phyloP scores from a whole-genome alignment of 2,329 filamentous ascomycete species.

The Ascochyta viciae-villosae region DNA sequence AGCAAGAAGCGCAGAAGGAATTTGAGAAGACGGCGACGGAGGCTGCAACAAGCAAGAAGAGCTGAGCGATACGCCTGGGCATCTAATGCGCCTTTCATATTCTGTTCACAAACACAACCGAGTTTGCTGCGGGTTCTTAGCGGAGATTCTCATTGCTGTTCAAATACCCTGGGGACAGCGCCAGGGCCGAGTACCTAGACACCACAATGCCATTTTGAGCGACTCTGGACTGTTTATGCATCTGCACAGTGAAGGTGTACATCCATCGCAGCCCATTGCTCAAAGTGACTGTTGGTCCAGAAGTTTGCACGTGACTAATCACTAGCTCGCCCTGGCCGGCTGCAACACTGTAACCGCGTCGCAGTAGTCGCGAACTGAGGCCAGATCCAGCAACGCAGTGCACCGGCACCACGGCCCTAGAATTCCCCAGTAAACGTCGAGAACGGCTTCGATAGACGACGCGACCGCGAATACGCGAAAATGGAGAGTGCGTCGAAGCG shows the following conservation, averaged over 20 bases:
- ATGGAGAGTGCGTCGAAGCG: conserved; percentile 62
- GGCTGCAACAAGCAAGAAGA: conserved; percentile 31
- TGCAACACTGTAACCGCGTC: conserved; percentile 14
- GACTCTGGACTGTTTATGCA: background rate
- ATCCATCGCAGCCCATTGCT: background rate
- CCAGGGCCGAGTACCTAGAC: conserved; percentile 27
- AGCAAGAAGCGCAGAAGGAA: conserved; percentile 77
- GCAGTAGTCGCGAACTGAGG: conserved; percentile 10
- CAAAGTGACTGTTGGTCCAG: background rate
- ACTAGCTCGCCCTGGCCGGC: background rate
- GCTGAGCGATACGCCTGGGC: conserved; percentile 4
- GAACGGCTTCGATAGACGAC: conserved; percentile 32
- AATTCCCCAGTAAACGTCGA: conserved; percentile 17
- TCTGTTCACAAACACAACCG: conserved; percentile 19
- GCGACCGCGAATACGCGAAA: conserved; percentile 38
- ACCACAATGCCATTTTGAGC: conserved; percentile 17
- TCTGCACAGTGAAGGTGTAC: background rate
- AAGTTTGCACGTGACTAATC: conserved; percentile 10
- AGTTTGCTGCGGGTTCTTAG: conserved; percentile 33
- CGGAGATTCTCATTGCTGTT: conserved; percentile 27
- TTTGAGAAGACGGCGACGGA: conserved; percentile 64
- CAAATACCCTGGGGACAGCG: conserved; percentile 40
- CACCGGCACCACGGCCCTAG: conserved; percentile 38
- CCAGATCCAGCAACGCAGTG: conserved; percentile 39
- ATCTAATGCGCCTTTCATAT: conserved; percentile 13